These are phyloP conservation scores for Saccharomycopsis sp. DNA, from an alignment of 805 yeast genomes.

Conservation along the genomic window DNA sequence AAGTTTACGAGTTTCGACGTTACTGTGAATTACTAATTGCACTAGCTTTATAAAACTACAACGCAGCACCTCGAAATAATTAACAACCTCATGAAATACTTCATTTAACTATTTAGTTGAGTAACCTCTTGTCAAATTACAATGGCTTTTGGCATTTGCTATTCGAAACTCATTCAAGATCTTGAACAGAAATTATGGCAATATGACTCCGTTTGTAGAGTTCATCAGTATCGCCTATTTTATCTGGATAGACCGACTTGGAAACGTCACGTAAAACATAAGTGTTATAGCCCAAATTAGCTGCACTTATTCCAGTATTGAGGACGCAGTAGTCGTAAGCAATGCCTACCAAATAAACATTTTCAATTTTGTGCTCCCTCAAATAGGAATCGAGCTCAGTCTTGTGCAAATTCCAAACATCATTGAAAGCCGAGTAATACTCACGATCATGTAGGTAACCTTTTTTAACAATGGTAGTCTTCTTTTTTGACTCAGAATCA, in stretches of 20 bases:
- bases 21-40: conserved; percentile 3
- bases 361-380: conserved; percentile 38
- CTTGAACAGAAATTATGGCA: conserved; percentile 21
- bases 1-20: neutral
- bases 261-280: conserved; percentile 52
- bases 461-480: conserved; percentile 49
- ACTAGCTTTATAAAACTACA: too few relatives aligned
- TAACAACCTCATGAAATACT: neutral
- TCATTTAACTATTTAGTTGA: neutral
- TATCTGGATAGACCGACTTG: conserved; percentile 47
- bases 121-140: too few relatives aligned
- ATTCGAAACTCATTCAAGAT: neutral
- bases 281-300: conserved; percentile 54
- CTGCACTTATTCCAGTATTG: conserved; percentile 67
- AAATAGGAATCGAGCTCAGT: conserved; percentile 58
- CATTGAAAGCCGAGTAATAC: conserved; percentile 82
- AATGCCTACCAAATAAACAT: conserved; percentile 70
- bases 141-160: neutral
- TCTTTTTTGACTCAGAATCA: conserved; percentile 14
- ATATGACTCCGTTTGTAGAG: conserved; percentile 32
- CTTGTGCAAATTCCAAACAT: conserved; percentile 63
- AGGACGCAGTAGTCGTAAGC: conserved; percentile 86
- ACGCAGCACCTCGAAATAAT: too few relatives aligned
- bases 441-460: conserved; percentile 71
- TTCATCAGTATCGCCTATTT: conserved; percentile 31